These are phyloP conservation scores for Geotrichum klebahnii DNA, from an alignment of 1,139 yeast species.

Conservation along the genomic window DNA sequence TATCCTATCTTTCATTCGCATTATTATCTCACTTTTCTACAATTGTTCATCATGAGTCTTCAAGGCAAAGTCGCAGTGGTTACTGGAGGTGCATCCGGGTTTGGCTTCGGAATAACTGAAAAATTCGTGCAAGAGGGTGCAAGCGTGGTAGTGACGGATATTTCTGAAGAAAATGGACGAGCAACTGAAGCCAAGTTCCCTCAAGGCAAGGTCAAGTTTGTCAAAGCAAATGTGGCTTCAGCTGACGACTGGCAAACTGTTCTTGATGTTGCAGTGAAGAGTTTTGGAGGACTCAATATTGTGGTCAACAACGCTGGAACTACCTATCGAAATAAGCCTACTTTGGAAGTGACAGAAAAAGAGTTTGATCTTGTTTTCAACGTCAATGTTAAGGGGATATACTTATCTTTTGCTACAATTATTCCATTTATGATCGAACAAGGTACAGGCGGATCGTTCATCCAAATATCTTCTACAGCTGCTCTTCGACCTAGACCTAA, in stretches of 20 bases:
- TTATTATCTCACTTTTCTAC: neutral
- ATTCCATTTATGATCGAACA: conserved; percentile 27
- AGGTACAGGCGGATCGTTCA: conserved; percentile 28
- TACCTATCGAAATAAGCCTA: conserved; percentile 28
- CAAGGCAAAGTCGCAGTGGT: conserved; percentile 32
- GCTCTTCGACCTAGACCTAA: conserved; percentile 28
- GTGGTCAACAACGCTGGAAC: conserved; percentile 38
- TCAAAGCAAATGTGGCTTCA: conserved; percentile 28
- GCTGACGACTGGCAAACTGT: conserved; percentile 28
- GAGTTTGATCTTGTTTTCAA: conserved; percentile 32
- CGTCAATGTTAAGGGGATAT: conserved; percentile 33
- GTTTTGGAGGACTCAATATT: conserved; percentile 33
- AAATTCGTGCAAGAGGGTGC: conserved; percentile 33
- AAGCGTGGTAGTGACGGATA: conserved; percentile 26
- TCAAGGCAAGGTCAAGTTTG: conserved; percentile 14
- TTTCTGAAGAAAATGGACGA: conserved; percentile 24
- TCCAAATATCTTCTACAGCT: conserved; percentile 31
- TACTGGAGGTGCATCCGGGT: conserved; percentile 37
- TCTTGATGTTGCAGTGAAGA: conserved; percentile 28
- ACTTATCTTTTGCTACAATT: conserved; percentile 26
- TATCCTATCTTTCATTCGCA: too few relatives aligned
- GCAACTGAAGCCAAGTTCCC: conserved; percentile 10
- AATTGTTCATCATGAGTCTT: conserved; percentile 17
- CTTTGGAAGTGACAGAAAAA: conserved; percentile 27
- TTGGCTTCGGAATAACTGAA: conserved; percentile 33